Evolutionary conservation across 2,329 filamentous ascomycete species (phyloP).

Genomic region (Pseudocercospora crystallina): DNA sequence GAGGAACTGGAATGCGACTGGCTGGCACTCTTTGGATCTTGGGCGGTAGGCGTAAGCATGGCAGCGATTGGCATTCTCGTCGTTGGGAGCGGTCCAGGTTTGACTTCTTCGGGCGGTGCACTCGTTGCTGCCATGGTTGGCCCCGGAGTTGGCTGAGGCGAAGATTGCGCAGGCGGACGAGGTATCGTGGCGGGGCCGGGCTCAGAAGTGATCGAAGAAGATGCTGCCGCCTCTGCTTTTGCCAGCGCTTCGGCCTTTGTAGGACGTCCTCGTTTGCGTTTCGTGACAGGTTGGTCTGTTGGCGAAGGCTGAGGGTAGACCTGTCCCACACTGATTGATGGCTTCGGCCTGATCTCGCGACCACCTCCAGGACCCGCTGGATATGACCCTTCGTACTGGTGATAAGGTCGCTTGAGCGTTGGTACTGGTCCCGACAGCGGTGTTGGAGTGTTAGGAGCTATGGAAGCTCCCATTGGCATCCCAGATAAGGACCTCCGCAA

Average conservation of each 20-base stretch:
- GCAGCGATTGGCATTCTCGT: constrained; percentile 37
- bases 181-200: constrained; percentile 37
- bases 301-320: constrained; percentile 24
- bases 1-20: constrained; percentile 31
- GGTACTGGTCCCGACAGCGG: constrained; percentile 27
- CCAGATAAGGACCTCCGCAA: constrained; percentile 25
- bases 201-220: constrained; percentile 36
- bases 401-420: constrained; percentile 30
- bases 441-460: constrained; percentile 29
- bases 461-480: constrained; percentile 17
- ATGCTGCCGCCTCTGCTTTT: constrained; percentile 40
- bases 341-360: constrained; percentile 48
- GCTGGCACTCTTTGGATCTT: constrained; percentile 28
- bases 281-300: constrained; percentile 32
- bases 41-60: constrained; percentile 32
- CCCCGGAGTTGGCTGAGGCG: constrained; percentile 8
- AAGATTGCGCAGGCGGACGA: constrained; percentile 13
- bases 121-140: not conserved
- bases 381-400: constrained; percentile 28
- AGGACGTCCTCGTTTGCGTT: constrained; percentile 50
- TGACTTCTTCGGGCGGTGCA: constrained; percentile 19
- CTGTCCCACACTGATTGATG: constrained; percentile 27
- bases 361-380: constrained; percentile 32
- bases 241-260: constrained; percentile 49
- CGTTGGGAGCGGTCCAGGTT: constrained; percentile 21